phyloP scores from a whole-genome alignment of 352 stramenopile genomes.

The Phytophthora sansomeana region DNA sequence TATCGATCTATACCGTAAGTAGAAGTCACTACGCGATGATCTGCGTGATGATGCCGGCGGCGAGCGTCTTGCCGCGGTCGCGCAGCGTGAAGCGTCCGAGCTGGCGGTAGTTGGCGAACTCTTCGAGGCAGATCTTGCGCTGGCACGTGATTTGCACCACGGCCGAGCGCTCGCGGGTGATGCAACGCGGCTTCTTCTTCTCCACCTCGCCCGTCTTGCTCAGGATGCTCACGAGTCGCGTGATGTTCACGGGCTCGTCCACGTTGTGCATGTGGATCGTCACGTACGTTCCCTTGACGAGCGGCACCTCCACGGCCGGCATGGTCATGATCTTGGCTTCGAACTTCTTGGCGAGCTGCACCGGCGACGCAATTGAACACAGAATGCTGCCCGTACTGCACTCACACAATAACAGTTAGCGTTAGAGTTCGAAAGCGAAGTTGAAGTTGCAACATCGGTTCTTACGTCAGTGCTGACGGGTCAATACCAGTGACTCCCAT shows the following conservation, averaged over 20 bases:
- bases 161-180: slow-evolving; percentile 84
- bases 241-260: slow-evolving; percentile 86
- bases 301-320: slow-evolving; percentile 82
- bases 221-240: slow-evolving; percentile 79
- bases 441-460: background rate
- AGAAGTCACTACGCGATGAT: slow-evolving; percentile 60
- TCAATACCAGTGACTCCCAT: slow-evolving; percentile 84
- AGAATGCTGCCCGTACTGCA: slow-evolving; percentile 81
- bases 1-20: background rate
- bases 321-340: slow-evolving; percentile 93
- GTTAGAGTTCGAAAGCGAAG: too few relatives aligned
- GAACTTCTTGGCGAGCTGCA: slow-evolving; percentile 77
- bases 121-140: slow-evolving; percentile 83
- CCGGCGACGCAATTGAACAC: slow-evolving; percentile 81
- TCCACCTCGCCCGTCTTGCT: slow-evolving; percentile 78
- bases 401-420: slow-evolving; percentile 10
- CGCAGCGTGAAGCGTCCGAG: slow-evolving; percentile 86
- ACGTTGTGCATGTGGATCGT: slow-evolving; percentile 91
- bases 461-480: slow-evolving; percentile 65
- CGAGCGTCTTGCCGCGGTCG: slow-evolving; percentile 82
- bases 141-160: slow-evolving; percentile 86
- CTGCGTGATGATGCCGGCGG: slow-evolving; percentile 87
- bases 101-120: slow-evolving; percentile 81
- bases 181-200: slow-evolving; percentile 86
- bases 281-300: slow-evolving; percentile 86